Evolutionary conservation across 345 rosid species (phyloP).

Genomic region (Citrus trifoliata): DNA sequence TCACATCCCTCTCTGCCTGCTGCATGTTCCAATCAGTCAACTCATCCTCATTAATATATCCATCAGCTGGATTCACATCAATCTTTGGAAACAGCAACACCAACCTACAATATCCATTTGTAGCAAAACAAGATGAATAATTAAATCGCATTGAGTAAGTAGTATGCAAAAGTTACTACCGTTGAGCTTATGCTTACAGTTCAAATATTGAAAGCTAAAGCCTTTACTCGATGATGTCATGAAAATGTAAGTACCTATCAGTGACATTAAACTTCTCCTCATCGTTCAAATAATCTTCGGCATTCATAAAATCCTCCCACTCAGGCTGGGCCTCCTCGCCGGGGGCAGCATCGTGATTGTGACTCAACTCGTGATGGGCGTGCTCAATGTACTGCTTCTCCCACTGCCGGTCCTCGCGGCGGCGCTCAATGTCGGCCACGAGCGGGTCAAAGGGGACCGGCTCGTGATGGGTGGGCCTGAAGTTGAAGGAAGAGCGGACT

Average conservation of each 20-base stretch:
- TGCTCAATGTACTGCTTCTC: conserved; percentile 66
- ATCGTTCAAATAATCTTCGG: conserved; percentile 89
- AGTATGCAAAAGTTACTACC: too few species aligned
- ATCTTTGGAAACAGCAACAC: conserved; percentile 82
- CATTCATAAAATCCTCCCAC: conserved; percentile 92
- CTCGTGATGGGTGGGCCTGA: conserved; percentile 38
- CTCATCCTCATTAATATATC: conserved; percentile 70
- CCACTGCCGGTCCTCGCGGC: conserved; percentile 82
- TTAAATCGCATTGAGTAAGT: too few species aligned
- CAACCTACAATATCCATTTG: conserved; percentile 39
- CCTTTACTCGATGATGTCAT: background rate
- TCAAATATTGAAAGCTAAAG: too few species aligned
- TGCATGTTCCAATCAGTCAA: conserved; percentile 81
- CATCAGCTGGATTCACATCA: conserved; percentile 78
- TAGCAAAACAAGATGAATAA: background rate
- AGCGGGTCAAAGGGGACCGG: conserved; percentile 68
- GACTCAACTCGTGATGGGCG: conserved; percentile 50
- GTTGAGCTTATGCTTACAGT: too few species aligned
- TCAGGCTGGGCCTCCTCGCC: conserved; percentile 82
- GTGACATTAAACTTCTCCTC: conserved; percentile 87
- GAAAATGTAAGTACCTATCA: conserved; percentile 40
- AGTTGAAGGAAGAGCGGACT: conserved; percentile 30
- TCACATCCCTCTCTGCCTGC: conserved; percentile 67
- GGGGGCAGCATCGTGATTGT: conserved; percentile 37
- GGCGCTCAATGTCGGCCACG: conserved; percentile 73